phyloP scores from a whole-genome alignment of 2,329 filamentous ascomycete species.

The Pseudomassariella vexata region DNA sequence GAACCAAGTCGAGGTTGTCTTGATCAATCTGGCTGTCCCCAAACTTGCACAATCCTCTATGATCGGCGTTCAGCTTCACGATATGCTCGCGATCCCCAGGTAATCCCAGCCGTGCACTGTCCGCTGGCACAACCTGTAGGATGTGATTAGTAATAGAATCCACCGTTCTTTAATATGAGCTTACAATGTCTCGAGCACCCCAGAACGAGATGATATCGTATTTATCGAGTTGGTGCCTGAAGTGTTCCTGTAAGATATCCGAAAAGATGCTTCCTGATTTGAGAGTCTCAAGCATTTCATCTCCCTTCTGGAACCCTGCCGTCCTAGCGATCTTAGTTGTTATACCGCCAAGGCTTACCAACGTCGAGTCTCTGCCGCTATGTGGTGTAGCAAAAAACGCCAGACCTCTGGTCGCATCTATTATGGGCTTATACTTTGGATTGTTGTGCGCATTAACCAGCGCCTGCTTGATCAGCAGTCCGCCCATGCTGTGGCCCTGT shows the following conservation, averaged over 20 bases:
- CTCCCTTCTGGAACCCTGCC: conserved; percentile 11
- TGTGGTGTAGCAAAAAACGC: conserved; percentile 22
- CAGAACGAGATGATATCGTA: conserved; percentile 15
- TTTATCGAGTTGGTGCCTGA: no score
- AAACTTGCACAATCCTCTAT: conserved; percentile 13
- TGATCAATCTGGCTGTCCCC: no score
- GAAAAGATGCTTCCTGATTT: conserved; percentile 13
- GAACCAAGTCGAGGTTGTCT: conserved; percentile 12
- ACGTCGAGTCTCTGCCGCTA: conserved; percentile 10
- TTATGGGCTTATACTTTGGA: conserved; percentile 13
- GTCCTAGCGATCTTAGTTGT: conserved; percentile 11
- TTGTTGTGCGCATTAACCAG: conserved; percentile 20
- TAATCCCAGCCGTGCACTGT: conserved; percentile 8
- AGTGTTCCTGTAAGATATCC: conserved; percentile 12
- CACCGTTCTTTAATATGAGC: not conserved
- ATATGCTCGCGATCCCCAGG: conserved; percentile 11
- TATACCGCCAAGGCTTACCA: conserved; percentile 13
- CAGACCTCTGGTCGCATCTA: conserved; percentile 13
- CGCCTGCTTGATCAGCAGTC: conserved; percentile 21
- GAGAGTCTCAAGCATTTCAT: conserved; percentile 12
- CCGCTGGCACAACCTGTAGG: conserved; percentile 9
- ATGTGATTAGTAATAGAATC: not conserved
- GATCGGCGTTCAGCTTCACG: conserved; percentile 11
- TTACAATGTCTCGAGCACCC: conserved; percentile 15
- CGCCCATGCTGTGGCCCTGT: no score